Base-by-base conservation (phyloP, 1,139 yeast genomes). In the Eremothecium coryli region DNA sequence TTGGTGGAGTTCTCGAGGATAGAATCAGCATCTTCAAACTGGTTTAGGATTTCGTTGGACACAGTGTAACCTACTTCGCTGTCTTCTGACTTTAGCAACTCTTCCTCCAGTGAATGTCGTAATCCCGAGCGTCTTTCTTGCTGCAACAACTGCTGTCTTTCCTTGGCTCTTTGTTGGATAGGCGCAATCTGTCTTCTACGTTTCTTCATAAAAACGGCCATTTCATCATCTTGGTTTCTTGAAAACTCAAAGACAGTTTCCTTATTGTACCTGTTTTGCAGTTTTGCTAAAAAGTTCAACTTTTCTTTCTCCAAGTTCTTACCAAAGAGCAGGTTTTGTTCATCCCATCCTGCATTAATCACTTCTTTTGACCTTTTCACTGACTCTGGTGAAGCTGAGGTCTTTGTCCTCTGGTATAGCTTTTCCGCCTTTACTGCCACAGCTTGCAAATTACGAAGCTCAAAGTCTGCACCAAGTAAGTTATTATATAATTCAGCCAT, bases 191-290 rank as follows among this genome's bases (percentile, higher is more conserved):
- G 96, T 43, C 68, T 68, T 58, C 98, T 71, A 65, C 98, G 70
- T 42, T 74, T 75, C 45, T 78, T 70, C 98, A 93, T 90, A 50
- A 90, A 68, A 35, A 78, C 79, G 24, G 84, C 82, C 52, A 86
- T 62, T 43, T 76, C 76, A 44, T 82, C 82, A 44, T 80, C 88
- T 35, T 70, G 71, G 36, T 64, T 66, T 47, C 76, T 73, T 38
- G 71, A 68, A 59, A 85, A 80, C 58, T 93, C 99, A 57, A 93
- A 93, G 6, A 93, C 96, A 0, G 98, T 93, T 54, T 90, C 97
- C 51, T 82, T 79, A 31, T 73, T 64, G 35, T 68, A 58, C 50
- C 95, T 68, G 46, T 82, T 71, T 36, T 73, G 72, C 40, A 93
- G 65, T 48, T 76, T 75, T 9, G 74, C 80, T 45, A 93, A 67